A percentile compares a stretch with the other conserved stretches of the same genome.
Evolutionary conservation across 441 rosid genomes (phyloP).

Genomic region (Gossypium armourianum): DNA sequence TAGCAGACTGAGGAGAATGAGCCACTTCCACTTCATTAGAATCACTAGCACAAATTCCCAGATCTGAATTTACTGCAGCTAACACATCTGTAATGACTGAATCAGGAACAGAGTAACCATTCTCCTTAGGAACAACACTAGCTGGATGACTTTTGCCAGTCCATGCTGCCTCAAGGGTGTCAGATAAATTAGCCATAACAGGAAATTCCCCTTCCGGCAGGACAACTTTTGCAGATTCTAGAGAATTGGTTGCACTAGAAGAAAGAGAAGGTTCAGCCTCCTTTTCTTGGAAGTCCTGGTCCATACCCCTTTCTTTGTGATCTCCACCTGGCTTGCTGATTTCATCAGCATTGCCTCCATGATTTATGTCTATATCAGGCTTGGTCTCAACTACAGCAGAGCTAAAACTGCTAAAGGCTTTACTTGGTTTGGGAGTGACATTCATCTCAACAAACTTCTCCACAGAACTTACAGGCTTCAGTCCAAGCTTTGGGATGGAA

Average conservation of each 20-base stretch:
- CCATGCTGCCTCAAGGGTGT: conserved; percentile 75
- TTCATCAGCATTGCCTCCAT: conserved; percentile 24
- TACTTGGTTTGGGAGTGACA: conserved; percentile 22
- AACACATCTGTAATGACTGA: conserved; percentile 21
- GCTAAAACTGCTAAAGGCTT: conserved; percentile 29
- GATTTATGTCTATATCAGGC: conserved; percentile 28
- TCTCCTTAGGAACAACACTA: conserved; percentile 28
- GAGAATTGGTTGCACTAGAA: conserved; percentile 26
- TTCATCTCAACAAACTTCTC: conserved; percentile 33
- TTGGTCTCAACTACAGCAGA: conserved; percentile 26
- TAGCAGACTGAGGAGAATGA: conserved; percentile 21
- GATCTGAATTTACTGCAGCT: conserved; percentile 19
- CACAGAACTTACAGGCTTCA: conserved; percentile 27
- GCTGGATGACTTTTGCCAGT: conserved; percentile 40
- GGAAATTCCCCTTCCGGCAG: conserved; percentile 53
- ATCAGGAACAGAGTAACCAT: conserved; percentile 28
- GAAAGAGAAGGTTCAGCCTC: conserved; percentile 26
- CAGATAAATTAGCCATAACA: conserved; percentile 35
- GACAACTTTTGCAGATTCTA: conserved; percentile 37
- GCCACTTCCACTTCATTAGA: conserved; percentile 22
- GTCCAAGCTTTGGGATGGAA: conserved; percentile 32
- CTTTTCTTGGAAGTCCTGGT: conserved; percentile 22
- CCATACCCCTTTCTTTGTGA: conserved; percentile 24
- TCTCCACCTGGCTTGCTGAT: conserved; percentile 21
- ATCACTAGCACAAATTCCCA: conserved; percentile 17